Conservation (phyloP, 2,329 filamentous ascomycete genomes). For the Colletotrichum euphorbiae region DNA sequence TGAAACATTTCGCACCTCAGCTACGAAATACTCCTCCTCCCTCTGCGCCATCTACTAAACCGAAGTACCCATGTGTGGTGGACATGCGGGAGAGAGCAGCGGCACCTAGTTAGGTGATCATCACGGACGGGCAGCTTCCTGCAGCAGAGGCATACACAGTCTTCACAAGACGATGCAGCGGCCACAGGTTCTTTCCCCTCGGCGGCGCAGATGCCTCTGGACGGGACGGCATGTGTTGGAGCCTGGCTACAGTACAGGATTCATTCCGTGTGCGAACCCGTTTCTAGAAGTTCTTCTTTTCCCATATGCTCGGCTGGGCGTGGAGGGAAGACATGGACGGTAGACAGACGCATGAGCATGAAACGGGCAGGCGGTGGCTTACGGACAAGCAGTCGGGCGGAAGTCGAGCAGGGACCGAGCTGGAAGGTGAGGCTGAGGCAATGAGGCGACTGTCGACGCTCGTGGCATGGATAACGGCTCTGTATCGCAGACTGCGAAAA, state of each 20-base stretch:
- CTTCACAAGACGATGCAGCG: background rate
- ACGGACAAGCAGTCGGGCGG: too few relatives aligned
- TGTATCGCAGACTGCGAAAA: background rate
- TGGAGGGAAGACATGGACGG: too few relatives aligned
- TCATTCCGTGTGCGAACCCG: too few relatives aligned
- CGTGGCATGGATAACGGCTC: background rate
- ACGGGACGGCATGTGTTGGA: background rate
- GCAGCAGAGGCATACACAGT: background rate
- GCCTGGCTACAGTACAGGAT: too few relatives aligned
- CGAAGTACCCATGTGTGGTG: too few relatives aligned
- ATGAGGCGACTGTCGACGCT: background rate
- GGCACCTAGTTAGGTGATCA: too few relatives aligned
- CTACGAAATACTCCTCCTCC: background rate
- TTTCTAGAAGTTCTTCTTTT: too few relatives aligned
- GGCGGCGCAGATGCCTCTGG: background rate
- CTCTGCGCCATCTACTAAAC: background rate
- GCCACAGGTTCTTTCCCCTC: background rate
- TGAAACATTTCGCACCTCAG: background rate
- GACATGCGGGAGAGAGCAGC: too few relatives aligned
- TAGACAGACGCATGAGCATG: too few relatives aligned
- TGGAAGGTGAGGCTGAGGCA: slow-evolving; percentile 20
- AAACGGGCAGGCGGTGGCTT: too few relatives aligned
- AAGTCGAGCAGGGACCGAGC: background rate
- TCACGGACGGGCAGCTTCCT: background rate
- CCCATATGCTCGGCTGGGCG: too few relatives aligned